Evolutionary conservation across 2,329 filamentous ascomycete species (phyloP), one percentile per base, ranked within the genome.

Genomic region (Escovopsis weberi): DNA sequence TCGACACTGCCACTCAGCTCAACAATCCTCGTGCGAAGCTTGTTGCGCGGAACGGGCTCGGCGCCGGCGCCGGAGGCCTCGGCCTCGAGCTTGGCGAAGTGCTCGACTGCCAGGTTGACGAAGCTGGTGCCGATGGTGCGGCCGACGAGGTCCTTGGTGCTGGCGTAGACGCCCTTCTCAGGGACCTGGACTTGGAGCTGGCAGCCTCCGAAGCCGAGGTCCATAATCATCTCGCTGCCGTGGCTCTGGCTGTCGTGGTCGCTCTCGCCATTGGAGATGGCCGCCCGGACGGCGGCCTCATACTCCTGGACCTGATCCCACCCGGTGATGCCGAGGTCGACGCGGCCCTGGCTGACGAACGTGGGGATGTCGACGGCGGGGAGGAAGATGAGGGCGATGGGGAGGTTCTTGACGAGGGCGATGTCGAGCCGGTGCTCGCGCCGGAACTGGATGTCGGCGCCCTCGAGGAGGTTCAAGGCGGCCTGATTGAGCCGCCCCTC

Each of bases 111-210:
- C 43, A 98, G 70, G 51, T 82, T 78, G 42, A 88, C 88, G 59
- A 98, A 98, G 68, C 89, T 96, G 34, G 91, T 96, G 45, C 89
- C 88, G 42, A 98, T 82, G 55, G 89, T 94, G 66, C 84, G 88
- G 44, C 91, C 91, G 48, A 98, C 74, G 38, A 98, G 69, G 57
- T 95, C 80, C 59, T 78, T 76, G 5, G 85, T 74, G 38, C 75
- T 73, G 37, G 61, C 63, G 55, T 91, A 80, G 42, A 66, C 57
- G 41, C 91, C 89, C 60, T 91, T 89, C 57, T 84, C 80, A 0
- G 91, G 91, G 2, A 94, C 88, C 64, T 98, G 91, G n/a, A 96
- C 87, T 66, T 96, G 89, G 53, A 98, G 72, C 65, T 83, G 89
- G 70, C 91, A 98, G 48, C 68, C 72, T 37, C 91, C 91, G 58